A percentile compares a stretch with the other conserved stretches of the same genome.
These are phyloP conservation scores for Apiospora kogelbergensis DNA, from an alignment of 2,329 filamentous ascomycete genomes.

Conservation along the genomic window DNA sequence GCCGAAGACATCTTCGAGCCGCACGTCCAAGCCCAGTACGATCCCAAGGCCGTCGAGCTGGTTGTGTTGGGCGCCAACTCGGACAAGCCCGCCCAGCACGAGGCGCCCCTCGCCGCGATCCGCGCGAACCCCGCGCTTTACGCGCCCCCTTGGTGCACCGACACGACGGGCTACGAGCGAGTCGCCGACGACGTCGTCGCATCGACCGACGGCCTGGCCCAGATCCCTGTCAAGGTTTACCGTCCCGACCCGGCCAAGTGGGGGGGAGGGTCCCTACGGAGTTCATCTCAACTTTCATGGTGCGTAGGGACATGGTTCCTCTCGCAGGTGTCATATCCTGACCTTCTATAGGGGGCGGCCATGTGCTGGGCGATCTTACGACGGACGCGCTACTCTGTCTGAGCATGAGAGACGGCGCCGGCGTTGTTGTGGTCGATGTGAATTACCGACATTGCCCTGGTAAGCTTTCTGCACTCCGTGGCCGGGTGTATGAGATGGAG, in stretches of 20 bases:
- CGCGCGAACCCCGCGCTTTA: slow-evolving; percentile 29
- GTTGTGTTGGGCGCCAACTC: slow-evolving; percentile 23
- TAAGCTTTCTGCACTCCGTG: slow-evolving; percentile 16
- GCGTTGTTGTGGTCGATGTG: slow-evolving; percentile 38
- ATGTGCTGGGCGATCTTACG: slow-evolving; percentile 35
- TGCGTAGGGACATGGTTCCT: background rate
- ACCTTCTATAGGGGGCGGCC: slow-evolving; percentile 33
- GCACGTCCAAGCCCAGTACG: slow-evolving; percentile 27
- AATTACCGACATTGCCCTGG: slow-evolving; percentile 41
- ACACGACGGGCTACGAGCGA: slow-evolving; percentile 28
- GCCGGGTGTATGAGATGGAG: too few species aligned
- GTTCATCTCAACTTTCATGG: slow-evolving; percentile 38
- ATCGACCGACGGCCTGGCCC: slow-evolving; percentile 29
- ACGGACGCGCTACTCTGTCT: slow-evolving; percentile 35
- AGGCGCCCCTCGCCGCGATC: slow-evolving; percentile 29
- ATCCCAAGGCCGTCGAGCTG: slow-evolving; percentile 31
- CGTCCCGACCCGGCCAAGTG: slow-evolving; percentile 29
- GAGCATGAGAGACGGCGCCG: slow-evolving; percentile 36
- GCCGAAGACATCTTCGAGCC: slow-evolving; percentile 28
- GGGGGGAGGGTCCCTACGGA: slow-evolving; percentile 33
- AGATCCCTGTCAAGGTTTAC: slow-evolving; percentile 32
- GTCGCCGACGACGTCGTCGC: slow-evolving; percentile 26
- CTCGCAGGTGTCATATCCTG: background rate
- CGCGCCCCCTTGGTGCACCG: slow-evolving; percentile 24
- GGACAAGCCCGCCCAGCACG: slow-evolving; percentile 17